phyloP scores from a whole-genome alignment of 768 basidiomycete genomes.

The Mycena alexandri region DNA sequence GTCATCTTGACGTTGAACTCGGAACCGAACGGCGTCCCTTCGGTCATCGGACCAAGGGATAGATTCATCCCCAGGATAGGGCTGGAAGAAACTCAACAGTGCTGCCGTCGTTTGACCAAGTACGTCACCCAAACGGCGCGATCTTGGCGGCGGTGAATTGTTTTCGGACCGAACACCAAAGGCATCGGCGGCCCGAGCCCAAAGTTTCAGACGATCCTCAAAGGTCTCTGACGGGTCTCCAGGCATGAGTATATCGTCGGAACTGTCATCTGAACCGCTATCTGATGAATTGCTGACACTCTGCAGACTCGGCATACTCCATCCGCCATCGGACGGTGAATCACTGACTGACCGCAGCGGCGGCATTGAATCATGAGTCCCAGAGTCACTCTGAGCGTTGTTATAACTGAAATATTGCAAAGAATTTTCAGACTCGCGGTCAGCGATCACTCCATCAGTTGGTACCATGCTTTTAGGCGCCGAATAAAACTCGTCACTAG shows the following conservation, averaged over 20 bases:
- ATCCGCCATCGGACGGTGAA: too few species aligned
- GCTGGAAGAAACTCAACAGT: neutral
- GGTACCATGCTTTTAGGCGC: too few species aligned
- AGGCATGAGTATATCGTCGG: neutral
- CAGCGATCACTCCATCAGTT: too few species aligned
- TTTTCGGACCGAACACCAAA: neutral
- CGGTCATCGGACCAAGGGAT: neutral
- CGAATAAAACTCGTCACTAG: too few species aligned
- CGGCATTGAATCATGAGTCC: too few species aligned
- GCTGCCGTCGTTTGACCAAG: neutral
- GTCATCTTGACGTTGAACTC: neutral
- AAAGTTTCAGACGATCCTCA: neutral
- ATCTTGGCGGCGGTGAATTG: neutral
- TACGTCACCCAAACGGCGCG: neutral
- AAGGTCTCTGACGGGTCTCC: neutral
- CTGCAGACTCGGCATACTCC: too few species aligned
- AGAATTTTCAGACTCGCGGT: too few species aligned
- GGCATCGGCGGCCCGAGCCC: neutral
- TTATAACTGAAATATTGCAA: too few species aligned
- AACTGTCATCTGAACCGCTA: too few species aligned
- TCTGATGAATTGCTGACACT: too few species aligned
- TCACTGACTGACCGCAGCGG: too few species aligned
- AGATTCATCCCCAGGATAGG: constrained; percentile 1
- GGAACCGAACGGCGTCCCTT: constrained; percentile 2
- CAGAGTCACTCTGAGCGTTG: too few species aligned